Base-by-base conservation (phyloP, 129 eudicot genomes). In the Cynara cardunculus region DNA sequence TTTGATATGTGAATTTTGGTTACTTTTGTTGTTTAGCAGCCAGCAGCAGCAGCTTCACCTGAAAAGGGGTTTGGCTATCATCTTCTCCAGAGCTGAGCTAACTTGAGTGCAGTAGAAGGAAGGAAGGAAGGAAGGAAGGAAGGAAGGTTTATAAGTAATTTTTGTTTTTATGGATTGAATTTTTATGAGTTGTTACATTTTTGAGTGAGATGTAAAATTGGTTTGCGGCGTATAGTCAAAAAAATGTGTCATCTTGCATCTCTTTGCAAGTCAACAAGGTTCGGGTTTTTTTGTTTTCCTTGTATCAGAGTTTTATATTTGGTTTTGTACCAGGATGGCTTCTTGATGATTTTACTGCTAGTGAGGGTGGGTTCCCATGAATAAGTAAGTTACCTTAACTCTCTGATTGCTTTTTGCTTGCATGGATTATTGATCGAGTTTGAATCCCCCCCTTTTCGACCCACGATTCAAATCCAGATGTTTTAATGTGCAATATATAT, bases 151-250 rank as follows among this genome's bases (percentile, higher is more conserved):
- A 78, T 69, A 78, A 68, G 82, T 66, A 24, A 7, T 10, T 77
- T 69, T 18, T 46, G 82, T 69, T 46, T 69, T 78, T 71, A 71
- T 39, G 69, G 74, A 68, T 84, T 70, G 81, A 66, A 68, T 78
- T 46, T 81, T 67, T 11, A 53, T 53, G 74, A 69, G 76, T 78
- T 79, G 64, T 78, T 35, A 24, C 77, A 12, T 41, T 83, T 83
- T 80, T 71, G 89, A 82, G 91, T 85, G 91, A 85, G 87, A 65
- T 88, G 91, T 88, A 88, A 79, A 88, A 88, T 85, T 79, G 80
- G 89, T 66, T 80, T 88, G 80, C 87, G 91, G 89, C 84, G 27
- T 88, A 85, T 88, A 85, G 85, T 82, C 79, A 83, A 81, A 83
- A 78, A 75, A 79, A 70, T 25, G 79, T 83, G 82, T 85, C 89